phyloP scores from a whole-genome alignment of 2,329 filamentous ascomycete species.

The Diaporthe sp. region DNA sequence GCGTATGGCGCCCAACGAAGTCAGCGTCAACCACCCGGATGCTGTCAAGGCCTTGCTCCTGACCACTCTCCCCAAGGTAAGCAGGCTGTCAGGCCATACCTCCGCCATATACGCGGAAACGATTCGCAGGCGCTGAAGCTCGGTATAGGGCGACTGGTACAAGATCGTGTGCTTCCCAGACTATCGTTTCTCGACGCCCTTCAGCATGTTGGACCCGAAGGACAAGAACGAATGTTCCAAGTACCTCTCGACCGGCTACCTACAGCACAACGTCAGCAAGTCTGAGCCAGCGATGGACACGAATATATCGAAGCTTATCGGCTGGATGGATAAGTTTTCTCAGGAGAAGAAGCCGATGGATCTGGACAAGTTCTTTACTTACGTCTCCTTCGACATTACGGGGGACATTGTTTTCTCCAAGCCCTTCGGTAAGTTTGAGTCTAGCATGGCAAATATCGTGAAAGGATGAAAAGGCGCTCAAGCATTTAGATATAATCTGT shows the following conservation, averaged over 20 bases:
- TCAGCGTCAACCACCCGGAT: conserved; percentile 59
- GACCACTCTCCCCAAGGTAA: conserved; percentile 53
- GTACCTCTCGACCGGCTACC: conserved; percentile 51
- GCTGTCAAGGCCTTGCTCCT: conserved; percentile 55
- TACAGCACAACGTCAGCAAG: conserved; percentile 50
- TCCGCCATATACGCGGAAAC: not conserved
- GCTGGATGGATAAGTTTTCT: conserved; percentile 43
- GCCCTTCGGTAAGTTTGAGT: conserved; percentile 43
- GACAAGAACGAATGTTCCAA: conserved; percentile 51
- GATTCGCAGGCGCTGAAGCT: not conserved
- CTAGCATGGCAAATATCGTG: conserved; percentile 41
- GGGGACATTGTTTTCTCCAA: conserved; percentile 51
- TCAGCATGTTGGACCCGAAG: conserved; percentile 54
- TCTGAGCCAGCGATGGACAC: conserved; percentile 42
- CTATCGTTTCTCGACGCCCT: conserved; percentile 55
- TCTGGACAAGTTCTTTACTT: conserved; percentile 46
- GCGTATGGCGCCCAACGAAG: conserved; percentile 59
- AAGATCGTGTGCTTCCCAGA: conserved; percentile 56
- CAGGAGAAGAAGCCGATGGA: conserved; percentile 41
- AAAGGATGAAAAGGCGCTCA: not conserved
- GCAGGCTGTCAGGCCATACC: not conserved
- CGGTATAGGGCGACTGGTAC: conserved; percentile 48
- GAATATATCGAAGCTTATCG: conserved; percentile 42
- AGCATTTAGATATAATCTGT: not conserved
- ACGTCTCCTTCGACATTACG: conserved; percentile 51